A percentile compares a stretch with the other conserved stretches of the same genome.
phyloP scores from a whole-genome alignment of 2,329 filamentous ascomycete species.

The Tolypocladium nubicola region DNA sequence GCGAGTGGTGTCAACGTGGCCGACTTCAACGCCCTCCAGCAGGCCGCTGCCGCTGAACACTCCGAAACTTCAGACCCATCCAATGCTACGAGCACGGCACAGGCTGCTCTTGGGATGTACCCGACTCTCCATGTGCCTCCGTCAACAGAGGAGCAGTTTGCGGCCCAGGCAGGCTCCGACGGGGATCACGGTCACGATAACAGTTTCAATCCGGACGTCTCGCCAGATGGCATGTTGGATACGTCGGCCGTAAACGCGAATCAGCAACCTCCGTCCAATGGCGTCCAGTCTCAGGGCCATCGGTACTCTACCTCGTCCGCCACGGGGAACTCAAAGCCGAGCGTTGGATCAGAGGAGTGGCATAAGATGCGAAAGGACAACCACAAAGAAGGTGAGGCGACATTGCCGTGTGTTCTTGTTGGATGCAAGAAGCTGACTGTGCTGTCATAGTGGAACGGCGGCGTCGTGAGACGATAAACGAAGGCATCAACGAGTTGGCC shows the following conservation, averaged over 20 bases:
- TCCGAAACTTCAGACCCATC: slow-evolving; percentile 36
- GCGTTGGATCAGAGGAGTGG: slow-evolving; percentile 96
- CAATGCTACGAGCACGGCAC: slow-evolving; percentile 48
- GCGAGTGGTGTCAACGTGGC: slow-evolving; percentile 35
- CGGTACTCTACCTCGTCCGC: slow-evolving; percentile 26
- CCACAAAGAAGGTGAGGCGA: slow-evolving; percentile 80
- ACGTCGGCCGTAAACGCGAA: slow-evolving; percentile 9
- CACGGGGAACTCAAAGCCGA: slow-evolving; percentile 55
- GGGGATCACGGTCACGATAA: slow-evolving; percentile 20
- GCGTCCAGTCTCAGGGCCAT: slow-evolving; percentile 19
- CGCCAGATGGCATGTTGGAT: slow-evolving; percentile 19
- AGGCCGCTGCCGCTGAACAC: slow-evolving; percentile 37
- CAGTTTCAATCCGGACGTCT: slow-evolving; percentile 20
- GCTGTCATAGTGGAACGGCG: slow-evolving; percentile 70
- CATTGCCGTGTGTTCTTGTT: background rate
- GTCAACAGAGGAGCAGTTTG: slow-evolving; percentile 49
- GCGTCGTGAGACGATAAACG: slow-evolving; percentile 94
- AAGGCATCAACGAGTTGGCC: slow-evolving; percentile 94
- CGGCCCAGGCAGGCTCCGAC: slow-evolving; percentile 34
- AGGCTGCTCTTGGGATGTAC: slow-evolving; percentile 49
- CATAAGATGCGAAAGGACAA: slow-evolving; percentile 96
- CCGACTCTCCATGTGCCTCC: slow-evolving; percentile 48
- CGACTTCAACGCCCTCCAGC: slow-evolving; percentile 46
- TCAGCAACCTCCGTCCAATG: slow-evolving; percentile 26
- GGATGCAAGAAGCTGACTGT: slow-evolving; percentile 12